phyloP scores from a whole-genome alignment of 331 rosid genomes.

The Cydonia oblonga region DNA sequence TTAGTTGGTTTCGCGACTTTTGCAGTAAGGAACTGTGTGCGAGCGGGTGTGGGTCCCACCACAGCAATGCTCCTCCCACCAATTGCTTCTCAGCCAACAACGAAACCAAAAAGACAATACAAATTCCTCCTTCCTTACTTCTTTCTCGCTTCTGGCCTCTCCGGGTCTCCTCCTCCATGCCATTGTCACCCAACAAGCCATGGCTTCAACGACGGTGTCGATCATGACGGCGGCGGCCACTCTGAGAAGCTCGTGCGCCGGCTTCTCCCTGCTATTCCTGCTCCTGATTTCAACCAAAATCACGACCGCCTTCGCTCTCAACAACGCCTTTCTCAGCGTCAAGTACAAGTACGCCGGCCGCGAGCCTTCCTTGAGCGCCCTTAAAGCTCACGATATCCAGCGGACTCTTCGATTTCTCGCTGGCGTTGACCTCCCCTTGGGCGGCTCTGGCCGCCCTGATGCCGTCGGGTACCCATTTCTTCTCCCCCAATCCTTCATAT shows the following conservation, averaged over 20 bases:
- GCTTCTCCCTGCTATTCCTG: not conserved
- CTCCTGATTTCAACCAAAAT: conserved; percentile 10
- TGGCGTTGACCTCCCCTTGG: conserved; percentile 82
- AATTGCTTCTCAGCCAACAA: not conserved
- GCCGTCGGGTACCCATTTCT: conserved; percentile 46
- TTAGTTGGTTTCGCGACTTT: no score
- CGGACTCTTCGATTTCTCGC: conserved; percentile 74
- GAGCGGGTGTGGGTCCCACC: not conserved
- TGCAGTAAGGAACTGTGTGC: no score
- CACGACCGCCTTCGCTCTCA: conserved; percentile 21
- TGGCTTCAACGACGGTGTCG: not conserved
- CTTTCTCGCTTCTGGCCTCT: not conserved
- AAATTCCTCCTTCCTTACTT: not conserved
- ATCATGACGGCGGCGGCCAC: not conserved
- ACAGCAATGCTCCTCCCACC: not conserved
- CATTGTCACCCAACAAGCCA: not conserved
- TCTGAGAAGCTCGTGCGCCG: not conserved
- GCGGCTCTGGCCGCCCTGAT: conserved; percentile 89
- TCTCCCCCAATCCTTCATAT: not conserved
- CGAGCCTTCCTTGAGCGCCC: conserved; percentile 48
- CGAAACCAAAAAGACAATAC: not conserved
- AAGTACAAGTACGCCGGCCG: conserved; percentile 65
- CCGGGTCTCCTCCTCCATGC: not conserved
- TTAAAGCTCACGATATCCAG: conserved; percentile 74
- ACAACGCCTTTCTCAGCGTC: conserved; percentile 69